Conservation (phyloP, 306 rosid genomes). For the Dryas drummondii region DNA sequence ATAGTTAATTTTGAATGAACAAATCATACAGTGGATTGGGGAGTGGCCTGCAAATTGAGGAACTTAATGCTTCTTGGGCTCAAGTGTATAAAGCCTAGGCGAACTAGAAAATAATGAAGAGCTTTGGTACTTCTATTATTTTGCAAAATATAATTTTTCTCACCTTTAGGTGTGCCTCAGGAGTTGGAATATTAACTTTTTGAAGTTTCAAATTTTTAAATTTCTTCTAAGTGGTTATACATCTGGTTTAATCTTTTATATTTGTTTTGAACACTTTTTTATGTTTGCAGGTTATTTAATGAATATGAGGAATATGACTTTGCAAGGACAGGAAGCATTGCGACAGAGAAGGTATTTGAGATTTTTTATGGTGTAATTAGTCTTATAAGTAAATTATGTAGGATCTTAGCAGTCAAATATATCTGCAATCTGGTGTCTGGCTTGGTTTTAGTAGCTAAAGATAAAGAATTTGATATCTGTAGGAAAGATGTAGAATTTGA, state of each 20-base stretch:
- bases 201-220: not conserved
- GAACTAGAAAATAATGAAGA: not conserved
- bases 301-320: constrained; percentile 78
- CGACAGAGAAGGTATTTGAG: constrained; percentile 61
- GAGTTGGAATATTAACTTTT: not conserved
- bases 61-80: not conserved
- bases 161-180: not conserved
- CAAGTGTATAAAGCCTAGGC: not conserved
- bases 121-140: not conserved
- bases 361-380: not conserved
- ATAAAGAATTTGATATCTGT: too few species aligned
- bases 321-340: constrained; percentile 81
- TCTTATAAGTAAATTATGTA: not conserved
- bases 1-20: not conserved
- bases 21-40: not conserved
- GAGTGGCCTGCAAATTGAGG: not conserved
- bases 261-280: not conserved
- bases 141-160: not conserved
- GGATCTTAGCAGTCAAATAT: not conserved
- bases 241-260: not conserved
- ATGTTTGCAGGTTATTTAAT: constrained; percentile 62
- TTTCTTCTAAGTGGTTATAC: not conserved
- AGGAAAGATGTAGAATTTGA: too few species aligned
- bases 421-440: not conserved
- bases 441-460: not conserved